Evolutionary conservation across 176 grass and related monocot genomes (phyloP), one percentile per base, ranked within the genome.

Genomic region (Bromus sterilis): DNA sequence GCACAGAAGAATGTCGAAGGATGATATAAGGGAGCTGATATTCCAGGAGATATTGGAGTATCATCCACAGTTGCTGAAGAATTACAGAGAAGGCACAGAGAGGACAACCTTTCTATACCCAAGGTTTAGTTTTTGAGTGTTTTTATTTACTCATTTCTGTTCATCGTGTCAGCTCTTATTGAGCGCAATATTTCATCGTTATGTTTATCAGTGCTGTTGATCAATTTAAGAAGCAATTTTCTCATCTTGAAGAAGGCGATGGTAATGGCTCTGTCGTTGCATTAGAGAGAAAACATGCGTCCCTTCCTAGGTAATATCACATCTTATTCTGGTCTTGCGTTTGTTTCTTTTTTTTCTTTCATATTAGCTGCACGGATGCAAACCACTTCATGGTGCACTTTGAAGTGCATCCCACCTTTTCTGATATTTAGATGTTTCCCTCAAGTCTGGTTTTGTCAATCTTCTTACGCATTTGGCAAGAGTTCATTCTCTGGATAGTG

Each of bases 41-140:
- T 98, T 98, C 72, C 86, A 75, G 12, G 96, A 98, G 77, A 98
- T 93, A 91, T 69, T 98, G 87, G 96, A 98, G 72, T 98, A 98
- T 84, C 96, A 98, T 77, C 93, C 96, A 0, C 96, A 95, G 43
- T 82, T 98, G 82, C 88, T 86, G 31, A 95, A 90, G 74, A 90
- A 93, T 61, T 95, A 98, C 42, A 80, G 77, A 23, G 93, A 89
- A 44, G 96, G 96, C 89, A 95, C 84, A 43, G 90, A 98, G 79
- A 95, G 84, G 83, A 83, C 96, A 69, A 98, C 76, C 33, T 95
- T 98, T 83, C 88, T 98, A 58, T 98, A 98, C 86, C 96, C 96
- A 82, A 98, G 96, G 96, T 98, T 71, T 85, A 66, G 26, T 49
- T 62, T 87, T 82, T 79, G 66, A 82, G 33, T 89, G 26, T 83